Conservation (phyloP, 257 asterid species). For the Solanum pimpinellifolium region DNA sequence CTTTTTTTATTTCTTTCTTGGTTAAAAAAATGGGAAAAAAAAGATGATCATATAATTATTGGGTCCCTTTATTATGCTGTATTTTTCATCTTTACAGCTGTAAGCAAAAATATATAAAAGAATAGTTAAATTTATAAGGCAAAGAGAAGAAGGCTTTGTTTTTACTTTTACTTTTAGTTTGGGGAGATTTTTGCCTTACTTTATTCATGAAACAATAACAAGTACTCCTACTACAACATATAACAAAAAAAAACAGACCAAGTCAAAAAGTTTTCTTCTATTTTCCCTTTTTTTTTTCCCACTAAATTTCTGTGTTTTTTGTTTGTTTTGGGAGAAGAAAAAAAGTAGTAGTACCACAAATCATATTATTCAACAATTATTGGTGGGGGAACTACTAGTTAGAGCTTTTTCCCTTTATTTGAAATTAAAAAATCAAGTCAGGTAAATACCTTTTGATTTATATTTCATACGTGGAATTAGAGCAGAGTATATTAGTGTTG, state of each 20-base stretch:
- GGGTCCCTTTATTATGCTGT: constrained; percentile 6
- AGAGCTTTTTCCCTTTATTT: neutral
- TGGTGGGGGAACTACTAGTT: constrained; percentile 10
- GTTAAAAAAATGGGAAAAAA: neutral
- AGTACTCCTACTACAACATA: constrained; percentile 1
- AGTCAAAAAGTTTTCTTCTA: constrained; percentile 7
- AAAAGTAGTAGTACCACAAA: neutral
- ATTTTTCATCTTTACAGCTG: constrained; percentile 56
- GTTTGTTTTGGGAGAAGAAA: neutral
- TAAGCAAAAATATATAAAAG: neutral
- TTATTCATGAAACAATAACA: constrained; percentile 12
- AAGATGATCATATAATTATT: neutral
- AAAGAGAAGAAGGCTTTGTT: neutral
- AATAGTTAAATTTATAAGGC: neutral
- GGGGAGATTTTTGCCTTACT: constrained; percentile 2
- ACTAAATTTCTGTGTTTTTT: neutral
- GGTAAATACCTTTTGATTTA: neutral
- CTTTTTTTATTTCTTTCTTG: neutral
- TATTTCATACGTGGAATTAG: neutral
- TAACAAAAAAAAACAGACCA: neutral
- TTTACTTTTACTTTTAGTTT: neutral
- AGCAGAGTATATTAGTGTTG: neutral
- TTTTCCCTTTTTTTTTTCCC: neutral
- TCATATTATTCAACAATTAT: constrained; percentile 34
- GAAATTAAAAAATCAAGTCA: neutral